Evolutionary conservation across 305 asterid species (phyloP), one percentile per base, ranked within the genome.

Genomic region (Solanum hybrid): DNA sequence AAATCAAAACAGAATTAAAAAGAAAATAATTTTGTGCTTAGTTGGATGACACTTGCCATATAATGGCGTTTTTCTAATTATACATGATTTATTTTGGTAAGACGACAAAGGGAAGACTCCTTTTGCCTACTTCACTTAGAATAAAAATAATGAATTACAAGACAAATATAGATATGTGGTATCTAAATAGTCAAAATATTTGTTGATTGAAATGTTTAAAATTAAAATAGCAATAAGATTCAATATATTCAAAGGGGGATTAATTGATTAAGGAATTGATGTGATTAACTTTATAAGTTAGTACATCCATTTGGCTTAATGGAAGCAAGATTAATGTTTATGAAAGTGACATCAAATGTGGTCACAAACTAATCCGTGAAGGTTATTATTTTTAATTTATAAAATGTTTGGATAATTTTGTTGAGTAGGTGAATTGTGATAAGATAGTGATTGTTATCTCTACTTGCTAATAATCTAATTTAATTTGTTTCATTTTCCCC

Each of bases 131-230:
- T 82, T 82, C 38, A 6, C 31, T 37, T 6, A 2, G n/a, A 13
- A 79, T 12, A 79, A 81, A 81, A 42, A 42, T 42, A 42, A 82
- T 29, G 4, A 82, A 82, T n/a, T 45, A 17, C 40, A 82, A 82
- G 40, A 82, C 87, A 82, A 82, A 42, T 40, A 45, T 82, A 29
- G 12, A 85, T 85, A 32, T 56, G 32, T 56, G 76, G 12, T 32
- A 56, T 29, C 22, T 7, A 56, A 29, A 56, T 85, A 85, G 24
- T 85, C 87, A 85, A 85, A 85, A 19, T 22, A 22, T 56, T 31
- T 85, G 29, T 56, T 85, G 87, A 85, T 85, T 85, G 45, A 85
- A 85, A 22, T 85, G 76, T 31, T 85, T 85, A 56, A 79, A 31
- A 56, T 19, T 51, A 31, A 51, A 42, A 51, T 84, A 51, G 87